Percentiles rank a stretch among this genome's conserved stretches.
phyloP scores from a whole-genome alignment of 305 asterid genomes.

The Fraxinus albicans region DNA sequence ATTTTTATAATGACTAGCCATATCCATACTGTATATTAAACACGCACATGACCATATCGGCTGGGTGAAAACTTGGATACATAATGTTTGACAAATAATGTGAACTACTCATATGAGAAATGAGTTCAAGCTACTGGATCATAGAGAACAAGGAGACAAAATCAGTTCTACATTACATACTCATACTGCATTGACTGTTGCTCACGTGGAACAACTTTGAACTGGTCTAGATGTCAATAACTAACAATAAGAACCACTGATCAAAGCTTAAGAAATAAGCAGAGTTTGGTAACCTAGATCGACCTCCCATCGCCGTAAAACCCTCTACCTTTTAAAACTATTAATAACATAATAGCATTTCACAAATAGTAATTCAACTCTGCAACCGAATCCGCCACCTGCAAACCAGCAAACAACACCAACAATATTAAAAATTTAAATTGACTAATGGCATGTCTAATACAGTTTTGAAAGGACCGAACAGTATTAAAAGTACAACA shows the following conservation, averaged over 20 bases:
- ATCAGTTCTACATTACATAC: conserved; percentile 24
- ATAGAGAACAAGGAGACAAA: conserved; percentile 6
- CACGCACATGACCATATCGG: neutral
- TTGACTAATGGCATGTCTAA: neutral
- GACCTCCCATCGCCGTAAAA: conserved; percentile 13
- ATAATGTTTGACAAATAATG: neutral
- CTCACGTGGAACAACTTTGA: conserved; percentile 16
- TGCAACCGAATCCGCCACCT: neutral
- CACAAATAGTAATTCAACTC: conserved; percentile 12
- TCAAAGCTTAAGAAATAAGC: conserved; percentile 19
- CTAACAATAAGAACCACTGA: conserved; percentile 11
- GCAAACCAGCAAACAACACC: conserved; percentile 18
- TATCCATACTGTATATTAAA: neutral
- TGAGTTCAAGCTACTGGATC: conserved; percentile 9
- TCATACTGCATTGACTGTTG: conserved; percentile 15
- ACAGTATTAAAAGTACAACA: neutral
- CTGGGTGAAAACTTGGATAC: neutral
- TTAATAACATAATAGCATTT: conserved; percentile 9
- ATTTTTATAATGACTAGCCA: neutral
- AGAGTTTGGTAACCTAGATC: conserved; percentile 7
- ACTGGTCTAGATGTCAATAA: conserved; percentile 8
- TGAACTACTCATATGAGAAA: neutral
- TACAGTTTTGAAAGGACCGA: neutral
- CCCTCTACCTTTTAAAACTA: conserved; percentile 18
- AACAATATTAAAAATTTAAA: neutral